Conservation (phyloP, 371 early-diverging fungal genomes). For the Apophysomyces trapeziformis region DNA sequence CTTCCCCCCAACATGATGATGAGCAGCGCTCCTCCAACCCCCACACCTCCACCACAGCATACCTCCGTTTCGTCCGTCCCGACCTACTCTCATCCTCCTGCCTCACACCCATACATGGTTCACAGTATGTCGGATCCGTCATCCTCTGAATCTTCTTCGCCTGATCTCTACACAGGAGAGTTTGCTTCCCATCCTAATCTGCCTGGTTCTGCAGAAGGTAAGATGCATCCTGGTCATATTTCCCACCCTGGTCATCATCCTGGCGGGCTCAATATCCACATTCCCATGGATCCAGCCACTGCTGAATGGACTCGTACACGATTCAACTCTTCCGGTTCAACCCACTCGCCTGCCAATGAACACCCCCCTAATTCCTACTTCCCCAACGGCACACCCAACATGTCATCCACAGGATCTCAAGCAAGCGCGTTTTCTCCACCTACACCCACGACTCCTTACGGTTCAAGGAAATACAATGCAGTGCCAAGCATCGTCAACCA, state of each 20-base stretch:
- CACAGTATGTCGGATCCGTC: conserved; percentile 31
- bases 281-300: conserved; percentile 20
- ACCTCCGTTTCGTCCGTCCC: conserved; percentile 20
- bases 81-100: conserved; percentile 6
- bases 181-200: conserved; percentile 19
- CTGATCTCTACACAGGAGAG: conserved; percentile 29
- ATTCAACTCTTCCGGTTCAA: conserved; percentile 18
- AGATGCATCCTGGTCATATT: conserved; percentile 9
- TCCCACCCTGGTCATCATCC: conserved; percentile 4
- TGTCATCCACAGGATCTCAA: conserved; percentile 24
- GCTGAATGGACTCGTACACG: conserved; percentile 24
- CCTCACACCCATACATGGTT: conserved; percentile 22
- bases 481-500: conserved; percentile 16
- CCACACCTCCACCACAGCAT: conserved; percentile 20
- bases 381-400: conserved; percentile 17
- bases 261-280: conserved; percentile 11
- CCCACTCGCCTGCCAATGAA: conserved; percentile 10
- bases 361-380: conserved; percentile 17
- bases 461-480: conserved; percentile 15
- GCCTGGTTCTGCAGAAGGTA: conserved; percentile 10
- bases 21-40: conserved; percentile 25
- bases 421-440: conserved; percentile 28
- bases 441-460: conserved; percentile 28
- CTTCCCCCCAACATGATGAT: conserved; percentile 25
- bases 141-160: conserved; percentile 28